Percentiles rank a stretch among this genome's conserved stretches.
Conservation (phyloP, 257 asterid species). For the Paraleonurus japonicus region DNA sequence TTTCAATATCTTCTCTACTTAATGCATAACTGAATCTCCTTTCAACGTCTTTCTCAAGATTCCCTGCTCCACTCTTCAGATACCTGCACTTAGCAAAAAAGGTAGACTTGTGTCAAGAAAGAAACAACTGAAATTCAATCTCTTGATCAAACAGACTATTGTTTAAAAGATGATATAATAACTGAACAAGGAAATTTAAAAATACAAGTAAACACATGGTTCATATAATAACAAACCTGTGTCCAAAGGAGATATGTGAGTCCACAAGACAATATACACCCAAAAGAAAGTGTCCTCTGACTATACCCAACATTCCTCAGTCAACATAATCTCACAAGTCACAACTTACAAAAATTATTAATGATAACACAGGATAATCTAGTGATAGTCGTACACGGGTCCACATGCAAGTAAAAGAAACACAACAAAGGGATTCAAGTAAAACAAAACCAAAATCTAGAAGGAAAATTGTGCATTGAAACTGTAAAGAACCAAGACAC, state of each 20-base stretch:
- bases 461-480: no score
- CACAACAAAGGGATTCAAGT: no score
- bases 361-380: no score
- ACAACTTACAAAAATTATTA: no score
- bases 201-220: not conserved
- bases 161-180: not conserved
- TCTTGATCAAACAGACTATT: not conserved
- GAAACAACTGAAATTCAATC: not conserved
- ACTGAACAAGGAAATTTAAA: not conserved
- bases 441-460: no score
- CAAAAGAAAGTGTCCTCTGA: not conserved
- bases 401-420: no score
- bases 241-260: not conserved
- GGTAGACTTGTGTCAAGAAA: not conserved
- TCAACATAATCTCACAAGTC: no score
- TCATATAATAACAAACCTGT: not conserved
- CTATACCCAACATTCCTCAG: not conserved
- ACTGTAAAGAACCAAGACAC: no score
- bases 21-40: slow-evolving; percentile 95
- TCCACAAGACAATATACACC: not conserved
- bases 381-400: no score
- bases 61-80: slow-evolving; percentile 79
- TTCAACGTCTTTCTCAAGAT: slow-evolving; percentile 83
- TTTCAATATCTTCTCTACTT: slow-evolving; percentile 95
- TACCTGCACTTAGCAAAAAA: slow-evolving; percentile 52